Percentiles rank a stretch among this genome's conserved stretches.
phyloP scores from a whole-genome alignment of 2,329 filamentous ascomycete genomes.

The Hymenotorrendiella dingleyae region DNA sequence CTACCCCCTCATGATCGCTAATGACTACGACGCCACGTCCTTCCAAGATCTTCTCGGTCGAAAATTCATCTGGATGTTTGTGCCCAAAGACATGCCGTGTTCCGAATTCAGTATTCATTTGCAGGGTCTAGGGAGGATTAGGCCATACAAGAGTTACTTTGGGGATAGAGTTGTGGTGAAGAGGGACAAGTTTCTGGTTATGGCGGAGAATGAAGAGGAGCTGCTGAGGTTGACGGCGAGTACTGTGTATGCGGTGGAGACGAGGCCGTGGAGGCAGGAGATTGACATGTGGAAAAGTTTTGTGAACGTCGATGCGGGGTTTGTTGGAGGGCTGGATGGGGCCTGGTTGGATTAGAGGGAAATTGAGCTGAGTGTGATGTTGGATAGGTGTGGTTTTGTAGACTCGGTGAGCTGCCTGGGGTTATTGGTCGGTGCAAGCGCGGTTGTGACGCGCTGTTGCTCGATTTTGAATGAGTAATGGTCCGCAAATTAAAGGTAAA shows the following conservation, averaged over 20 bases:
- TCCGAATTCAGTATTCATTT: slow-evolving; percentile 40
- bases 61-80: slow-evolving; percentile 42
- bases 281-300: slow-evolving; percentile 47
- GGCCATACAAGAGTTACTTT: slow-evolving; percentile 26
- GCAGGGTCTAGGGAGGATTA: slow-evolving; percentile 23
- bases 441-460: no score
- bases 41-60: slow-evolving; percentile 40
- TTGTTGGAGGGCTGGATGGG: slow-evolving; percentile 38
- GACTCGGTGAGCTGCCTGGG: no score
- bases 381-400: background rate
- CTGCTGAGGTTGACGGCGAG: slow-evolving; percentile 34
- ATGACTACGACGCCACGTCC: slow-evolving; percentile 28
- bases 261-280: slow-evolving; percentile 43
- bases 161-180: slow-evolving; percentile 35
- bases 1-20: slow-evolving; percentile 41
- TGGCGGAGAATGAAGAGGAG: slow-evolving; percentile 39
- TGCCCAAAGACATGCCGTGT: slow-evolving; percentile 41
- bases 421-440: no score
- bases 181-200: slow-evolving; percentile 40
- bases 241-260: slow-evolving; percentile 41
- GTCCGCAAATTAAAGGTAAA: no score
- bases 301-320: slow-evolving; percentile 39
- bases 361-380: background rate
- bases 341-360: slow-evolving; percentile 8
- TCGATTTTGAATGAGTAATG: no score